Evolutionary conservation across 2,329 filamentous ascomycete genomes (phyloP).

Genomic region (Chaetomiaceae sp.): DNA sequence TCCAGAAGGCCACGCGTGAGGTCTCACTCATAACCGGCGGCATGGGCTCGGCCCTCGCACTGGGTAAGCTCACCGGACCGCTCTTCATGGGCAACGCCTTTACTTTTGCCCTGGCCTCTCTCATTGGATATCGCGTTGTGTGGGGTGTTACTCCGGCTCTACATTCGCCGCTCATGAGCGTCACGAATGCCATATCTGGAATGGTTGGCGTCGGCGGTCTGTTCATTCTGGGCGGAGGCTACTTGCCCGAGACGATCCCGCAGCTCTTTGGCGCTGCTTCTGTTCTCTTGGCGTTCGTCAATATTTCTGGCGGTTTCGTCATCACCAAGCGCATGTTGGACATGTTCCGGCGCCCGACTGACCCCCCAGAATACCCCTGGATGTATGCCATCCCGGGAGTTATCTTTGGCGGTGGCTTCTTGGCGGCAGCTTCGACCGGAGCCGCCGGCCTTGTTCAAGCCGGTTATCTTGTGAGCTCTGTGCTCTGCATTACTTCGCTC

Average conservation of each 20-base stretch:
- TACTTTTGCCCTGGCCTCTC: conserved; percentile 74
- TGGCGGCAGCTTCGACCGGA: conserved; percentile 75
- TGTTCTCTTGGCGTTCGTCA: conserved; percentile 81
- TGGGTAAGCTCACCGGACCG: conserved; percentile 77
- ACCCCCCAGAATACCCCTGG: conserved; percentile 85
- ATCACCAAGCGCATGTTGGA: conserved; percentile 93
- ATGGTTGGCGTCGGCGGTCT: conserved; percentile 87
- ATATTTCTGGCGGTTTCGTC: conserved; percentile 83
- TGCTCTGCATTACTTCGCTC: conserved; percentile 81
- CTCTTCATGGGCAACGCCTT: conserved; percentile 86
- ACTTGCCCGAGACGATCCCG: conserved; percentile 70
- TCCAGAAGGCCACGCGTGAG: conserved; percentile 73
- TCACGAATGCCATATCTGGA: conserved; percentile 86
- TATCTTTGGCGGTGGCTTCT: conserved; percentile 74
- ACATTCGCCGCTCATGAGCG: conserved; percentile 86
- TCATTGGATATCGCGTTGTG: conserved; percentile 84
- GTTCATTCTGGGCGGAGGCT: conserved; percentile 83
- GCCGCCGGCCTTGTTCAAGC: conserved; percentile 82
- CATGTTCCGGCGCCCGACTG: conserved; percentile 83
- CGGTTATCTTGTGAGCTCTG: conserved; percentile 78
- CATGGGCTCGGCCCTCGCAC: conserved; percentile 68
- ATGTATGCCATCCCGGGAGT: conserved; percentile 73
- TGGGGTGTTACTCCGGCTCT: conserved; percentile 82
- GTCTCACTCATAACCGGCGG: conserved; percentile 70
- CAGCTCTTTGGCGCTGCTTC: conserved; percentile 74